Conservation (phyloP, 1,284 basidiomycete genomes). For the Ganoderma multipileum region DNA sequence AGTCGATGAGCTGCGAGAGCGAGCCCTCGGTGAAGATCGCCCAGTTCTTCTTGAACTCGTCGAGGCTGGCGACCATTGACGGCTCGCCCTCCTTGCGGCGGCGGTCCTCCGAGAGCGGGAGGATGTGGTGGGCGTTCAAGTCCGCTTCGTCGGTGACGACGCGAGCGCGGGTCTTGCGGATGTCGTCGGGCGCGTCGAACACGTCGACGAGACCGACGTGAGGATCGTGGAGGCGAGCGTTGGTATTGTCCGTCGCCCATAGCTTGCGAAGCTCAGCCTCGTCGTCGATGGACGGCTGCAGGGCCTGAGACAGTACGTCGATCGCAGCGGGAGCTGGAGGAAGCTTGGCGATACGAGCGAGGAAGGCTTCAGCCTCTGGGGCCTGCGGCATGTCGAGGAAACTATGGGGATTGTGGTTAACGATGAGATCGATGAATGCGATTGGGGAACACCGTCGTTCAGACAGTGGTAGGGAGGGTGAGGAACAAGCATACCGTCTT, state of each 20-base stretch:
- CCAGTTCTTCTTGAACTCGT: conserved; percentile 68
- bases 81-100: conserved; percentile 46
- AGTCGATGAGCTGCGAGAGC: conserved; percentile 59
- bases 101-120: conserved; percentile 37
- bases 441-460: conserved; percentile 1
- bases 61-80: conserved; percentile 52
- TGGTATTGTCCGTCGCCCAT: conserved; percentile 58
- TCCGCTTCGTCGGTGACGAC: conserved; percentile 38
- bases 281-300: conserved; percentile 59
- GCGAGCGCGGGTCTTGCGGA: conserved; percentile 50
- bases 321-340: conserved; percentile 47
- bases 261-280: conserved; percentile 60
- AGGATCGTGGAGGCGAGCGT: conserved; percentile 50
- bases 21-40: conserved; percentile 62
- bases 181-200: conserved; percentile 53
- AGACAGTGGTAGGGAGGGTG: neutral
- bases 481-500: neutral
- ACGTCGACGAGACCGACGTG: conserved; percentile 64
- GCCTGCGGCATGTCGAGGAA: conserved; percentile 35
- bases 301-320: conserved; percentile 41
- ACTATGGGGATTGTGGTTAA: neutral
- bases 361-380: conserved; percentile 49
- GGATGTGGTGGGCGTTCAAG: conserved; percentile 37
- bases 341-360: conserved; percentile 47
- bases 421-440: neutral